phyloP scores from a whole-genome alignment of 257 asterid genomes.

The Solanum clarkiae region DNA sequence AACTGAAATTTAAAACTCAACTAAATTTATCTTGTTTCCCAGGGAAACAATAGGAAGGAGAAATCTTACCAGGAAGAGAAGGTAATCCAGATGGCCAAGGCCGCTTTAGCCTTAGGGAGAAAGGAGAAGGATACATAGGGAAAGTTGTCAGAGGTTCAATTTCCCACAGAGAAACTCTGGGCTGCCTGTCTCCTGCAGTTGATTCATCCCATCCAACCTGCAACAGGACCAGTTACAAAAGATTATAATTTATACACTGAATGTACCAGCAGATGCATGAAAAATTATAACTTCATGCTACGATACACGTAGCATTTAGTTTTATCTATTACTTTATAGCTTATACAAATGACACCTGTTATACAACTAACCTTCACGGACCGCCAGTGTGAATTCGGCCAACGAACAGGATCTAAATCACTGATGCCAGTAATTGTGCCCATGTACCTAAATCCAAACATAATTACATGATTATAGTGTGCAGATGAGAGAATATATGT shows the following conservation, averaged over 20 bases:
- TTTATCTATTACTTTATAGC: neutral
- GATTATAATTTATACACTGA: neutral
- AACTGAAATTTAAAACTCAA: neutral
- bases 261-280: neutral
- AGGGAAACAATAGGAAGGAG: neutral
- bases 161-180: slow-evolving; percentile 90
- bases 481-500: neutral
- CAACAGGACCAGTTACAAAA: neutral
- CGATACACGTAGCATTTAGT: neutral
- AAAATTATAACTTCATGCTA: neutral
- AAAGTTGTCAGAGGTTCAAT: slow-evolving; percentile 80
- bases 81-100: slow-evolving; percentile 88
- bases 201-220: slow-evolving; percentile 99
- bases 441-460: slow-evolving; percentile 54
- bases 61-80: slow-evolving; percentile 49
- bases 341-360: neutral
- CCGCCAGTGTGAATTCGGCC: slow-evolving; percentile 96
- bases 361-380: slow-evolving; percentile 57
- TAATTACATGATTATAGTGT: neutral
- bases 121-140: slow-evolving; percentile 91
- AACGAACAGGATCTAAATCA: slow-evolving; percentile 81
- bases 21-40: neutral
- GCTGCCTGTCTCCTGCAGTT: slow-evolving; percentile 95
- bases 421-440: slow-evolving; percentile 82
- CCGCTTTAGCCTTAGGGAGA: slow-evolving; percentile 75